Conservation (phyloP, 345 rosid genomes). For the Barbarea vulgaris region DNA sequence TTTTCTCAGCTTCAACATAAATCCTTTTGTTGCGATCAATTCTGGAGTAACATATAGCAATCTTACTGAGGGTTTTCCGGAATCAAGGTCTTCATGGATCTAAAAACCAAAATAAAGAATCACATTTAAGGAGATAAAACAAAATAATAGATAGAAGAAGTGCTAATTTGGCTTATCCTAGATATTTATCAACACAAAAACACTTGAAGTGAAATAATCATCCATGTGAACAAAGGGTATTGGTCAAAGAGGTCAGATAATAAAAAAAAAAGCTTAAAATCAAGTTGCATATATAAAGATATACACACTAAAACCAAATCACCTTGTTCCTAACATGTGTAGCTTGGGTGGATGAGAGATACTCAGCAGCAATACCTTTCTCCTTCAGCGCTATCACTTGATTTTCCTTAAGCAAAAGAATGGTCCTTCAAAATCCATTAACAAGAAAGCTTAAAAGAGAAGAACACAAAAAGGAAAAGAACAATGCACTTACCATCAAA, state of each 20-base stretch:
- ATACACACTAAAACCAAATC: background rate
- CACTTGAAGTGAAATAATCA: background rate
- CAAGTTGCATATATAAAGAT: background rate
- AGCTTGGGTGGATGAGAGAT: conserved; percentile 82
- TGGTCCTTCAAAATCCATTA: background rate
- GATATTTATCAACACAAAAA: background rate
- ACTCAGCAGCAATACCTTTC: conserved; percentile 92
- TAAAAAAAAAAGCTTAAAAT: background rate
- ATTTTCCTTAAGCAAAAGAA: conserved; percentile 61
- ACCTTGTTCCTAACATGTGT: conserved; percentile 62
- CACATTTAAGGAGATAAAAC: conserved; percentile 6
- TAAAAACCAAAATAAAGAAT: conserved; percentile 35
- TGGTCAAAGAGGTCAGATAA: background rate
- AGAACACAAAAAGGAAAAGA: background rate
- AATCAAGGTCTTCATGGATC: conserved; percentile 93
- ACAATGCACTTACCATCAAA: conserved; percentile 68
- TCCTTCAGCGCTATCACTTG: conserved; percentile 86
- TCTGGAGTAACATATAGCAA: conserved; percentile 95
- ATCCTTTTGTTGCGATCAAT: conserved; percentile 78
- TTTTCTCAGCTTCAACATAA: conserved; percentile 77
- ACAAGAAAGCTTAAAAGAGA: background rate
- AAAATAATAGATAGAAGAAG: background rate
- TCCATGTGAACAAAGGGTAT: background rate
- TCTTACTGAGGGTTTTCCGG: conserved; percentile 79
- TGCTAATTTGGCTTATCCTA: background rate